Evolutionary conservation across 345 rosid species (phyloP), one percentile per base, ranked within the genome.

Genomic region (Draba incana): DNA sequence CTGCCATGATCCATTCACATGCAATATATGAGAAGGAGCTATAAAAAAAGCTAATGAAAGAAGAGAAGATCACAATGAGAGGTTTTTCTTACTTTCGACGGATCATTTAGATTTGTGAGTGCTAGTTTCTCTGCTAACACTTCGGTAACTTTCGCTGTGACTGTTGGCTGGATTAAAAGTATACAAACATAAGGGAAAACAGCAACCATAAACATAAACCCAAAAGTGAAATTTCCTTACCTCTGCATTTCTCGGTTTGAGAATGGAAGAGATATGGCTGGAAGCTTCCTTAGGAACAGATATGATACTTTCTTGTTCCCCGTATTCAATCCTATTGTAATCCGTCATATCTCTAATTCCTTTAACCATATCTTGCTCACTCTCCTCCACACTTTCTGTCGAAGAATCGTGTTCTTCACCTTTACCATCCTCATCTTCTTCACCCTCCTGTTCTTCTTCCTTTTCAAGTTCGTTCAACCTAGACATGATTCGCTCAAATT

Each of bases 401-500:
- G 51, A 28, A 63, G 15, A 41, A 39, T 27, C 37, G 10, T 57
- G 69, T 14, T 65, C 76, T 53, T 79, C 80, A 62, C 60, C 70
- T 25, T 6, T 43, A 53, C 66, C 75, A 2, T 57, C 67, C 9
- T 45, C 69, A 75, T 13, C 75, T 72, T 13, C 75, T 72, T 82
- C 92, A 67, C 78, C 85, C 7, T 80, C 92, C 68, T 78, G 89
- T 79, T 91, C 96, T 78, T 94, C 99, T 75, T 89, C 91, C 75
- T 74, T 78, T 84, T 94, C 99, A 75, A 94, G 97, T 64, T 88
- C 96, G 71, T 91, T 90, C 82, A 94, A 78, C 82, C 85, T 85
- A 48, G 95, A 62, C 88, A 88, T 82, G n/a, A 88, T 70, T 25
- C 81, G 81, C 31, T 76, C 86, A 82, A 78, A 94, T 49, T 87